phyloP scores from a whole-genome alignment of 148 eudicot genomes.

The Vaccinium myrtillus region DNA sequence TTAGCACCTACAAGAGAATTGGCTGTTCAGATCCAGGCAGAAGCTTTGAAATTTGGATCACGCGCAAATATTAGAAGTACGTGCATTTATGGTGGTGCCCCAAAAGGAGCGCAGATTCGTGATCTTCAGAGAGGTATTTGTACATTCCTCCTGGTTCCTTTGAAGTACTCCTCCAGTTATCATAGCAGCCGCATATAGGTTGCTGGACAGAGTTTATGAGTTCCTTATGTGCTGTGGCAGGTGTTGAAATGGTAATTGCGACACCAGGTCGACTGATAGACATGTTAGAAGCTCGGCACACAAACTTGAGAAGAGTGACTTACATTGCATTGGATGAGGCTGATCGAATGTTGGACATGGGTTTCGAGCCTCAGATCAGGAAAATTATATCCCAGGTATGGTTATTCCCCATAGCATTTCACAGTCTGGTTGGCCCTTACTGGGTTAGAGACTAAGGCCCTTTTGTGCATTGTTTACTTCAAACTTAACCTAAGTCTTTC shows the following conservation, averaged over 20 bases:
- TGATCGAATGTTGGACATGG: conserved; percentile 99
- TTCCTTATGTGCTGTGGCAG: conserved; percentile 33
- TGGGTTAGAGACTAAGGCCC: neutral
- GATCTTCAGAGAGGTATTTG: conserved; percentile 78
- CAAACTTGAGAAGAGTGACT: conserved; percentile 90
- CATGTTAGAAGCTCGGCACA: conserved; percentile 88
- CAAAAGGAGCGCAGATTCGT: conserved; percentile 97
- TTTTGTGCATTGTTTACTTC: neutral
- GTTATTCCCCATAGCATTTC: neutral
- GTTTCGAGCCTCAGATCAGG: conserved; percentile 98
- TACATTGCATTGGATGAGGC: conserved; percentile 97
- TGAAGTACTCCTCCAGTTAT: neutral
- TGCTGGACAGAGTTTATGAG: neutral
- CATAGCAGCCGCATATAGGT: neutral
- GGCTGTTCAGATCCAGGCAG: conserved; percentile 96
- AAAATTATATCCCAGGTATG: conserved; percentile 79
- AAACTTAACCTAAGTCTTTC: neutral
- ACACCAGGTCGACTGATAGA: conserved; percentile 97
- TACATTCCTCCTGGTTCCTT: neutral
- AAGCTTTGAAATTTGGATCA: conserved; percentile 74
- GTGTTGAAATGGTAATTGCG: conserved; percentile 95
- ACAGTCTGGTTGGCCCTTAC: neutral
- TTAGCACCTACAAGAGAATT: conserved; percentile 97
- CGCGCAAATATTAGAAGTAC: conserved; percentile 68
- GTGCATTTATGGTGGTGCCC: conserved; percentile 96